Conservation (phyloP, 768 basidiomycete species). For the Sarcodon sp. region DNA sequence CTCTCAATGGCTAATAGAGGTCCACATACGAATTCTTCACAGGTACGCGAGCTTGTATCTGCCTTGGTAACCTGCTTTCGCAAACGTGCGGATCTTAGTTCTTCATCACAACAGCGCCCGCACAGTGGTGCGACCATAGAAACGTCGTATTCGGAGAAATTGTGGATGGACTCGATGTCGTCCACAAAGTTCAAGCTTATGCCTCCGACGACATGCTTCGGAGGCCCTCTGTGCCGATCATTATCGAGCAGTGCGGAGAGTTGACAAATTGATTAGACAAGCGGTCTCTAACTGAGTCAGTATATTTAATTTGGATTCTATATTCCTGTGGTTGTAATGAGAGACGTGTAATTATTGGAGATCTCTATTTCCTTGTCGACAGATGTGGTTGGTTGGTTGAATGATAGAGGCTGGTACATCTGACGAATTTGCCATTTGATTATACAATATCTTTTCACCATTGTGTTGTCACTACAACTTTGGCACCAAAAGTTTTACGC, state of each 20-base stretch:
- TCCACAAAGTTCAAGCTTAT: conserved; percentile 19
- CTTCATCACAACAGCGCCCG: conserved; percentile 24
- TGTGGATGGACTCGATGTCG: conserved; percentile 25
- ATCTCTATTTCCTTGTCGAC: no score
- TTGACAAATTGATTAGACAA: neutral
- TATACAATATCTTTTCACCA: no score
- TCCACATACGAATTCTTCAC: conserved; percentile 35
- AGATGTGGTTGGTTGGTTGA: no score
- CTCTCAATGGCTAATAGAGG: conserved; percentile 42
- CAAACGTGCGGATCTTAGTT: conserved; percentile 13
- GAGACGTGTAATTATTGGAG: no score
- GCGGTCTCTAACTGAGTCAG: no score
- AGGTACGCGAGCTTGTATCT: conserved; percentile 14
- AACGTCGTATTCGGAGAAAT: conserved; percentile 34
- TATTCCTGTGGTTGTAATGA: no score
- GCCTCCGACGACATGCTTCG: conserved; percentile 16
- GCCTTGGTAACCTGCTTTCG: neutral
- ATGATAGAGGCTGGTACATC: no score
- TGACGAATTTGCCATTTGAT: no score
- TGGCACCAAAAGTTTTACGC: no score
- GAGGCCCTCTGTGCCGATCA: conserved; percentile 13
- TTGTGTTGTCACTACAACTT: no score
- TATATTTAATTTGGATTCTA: no score
- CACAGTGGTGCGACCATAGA: conserved; percentile 27
- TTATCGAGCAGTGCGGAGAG: conserved; percentile 13